Percentiles rank a stretch among this genome's conserved stretches.
Evolutionary conservation across 2,329 filamentous ascomycete species (phyloP).

Genomic region (Dactylonectria estremocensis): DNA sequence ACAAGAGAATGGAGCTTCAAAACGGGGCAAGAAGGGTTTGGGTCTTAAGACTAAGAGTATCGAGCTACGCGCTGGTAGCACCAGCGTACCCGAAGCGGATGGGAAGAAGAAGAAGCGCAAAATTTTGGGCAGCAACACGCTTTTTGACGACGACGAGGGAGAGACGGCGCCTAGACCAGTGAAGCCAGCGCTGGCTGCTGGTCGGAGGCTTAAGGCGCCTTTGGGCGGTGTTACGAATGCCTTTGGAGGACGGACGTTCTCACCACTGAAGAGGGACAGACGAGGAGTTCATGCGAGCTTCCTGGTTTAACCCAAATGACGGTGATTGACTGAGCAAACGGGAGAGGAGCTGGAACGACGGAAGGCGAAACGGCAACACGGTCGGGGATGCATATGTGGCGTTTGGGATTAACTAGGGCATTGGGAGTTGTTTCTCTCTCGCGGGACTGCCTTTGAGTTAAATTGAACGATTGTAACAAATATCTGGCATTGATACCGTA

Average conservation of each 20-base stretch:
- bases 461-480: background rate
- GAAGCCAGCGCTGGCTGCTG: constrained; percentile 51
- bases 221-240: constrained; percentile 61
- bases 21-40: constrained; percentile 30
- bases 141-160: constrained; percentile 79
- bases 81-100: constrained; percentile 51
- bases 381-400: constrained; percentile 37
- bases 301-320: constrained; percentile 55
- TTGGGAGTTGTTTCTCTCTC: background rate
- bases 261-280: constrained; percentile 80
- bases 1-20: constrained; percentile 50
- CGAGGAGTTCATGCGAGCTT: constrained; percentile 76
- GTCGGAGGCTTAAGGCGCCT: constrained; percentile 53
- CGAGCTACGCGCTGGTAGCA: constrained; percentile 31
- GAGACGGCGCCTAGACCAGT: constrained; percentile 57
- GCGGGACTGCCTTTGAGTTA: background rate
- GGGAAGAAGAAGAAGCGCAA: constrained; percentile 81
- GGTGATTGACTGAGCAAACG: too few relatives aligned
- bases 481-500: background rate
- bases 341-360: constrained; percentile 5
- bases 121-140: constrained; percentile 75
- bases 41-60: constrained; percentile 33
- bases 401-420: constrained; percentile 30
- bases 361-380: background rate
- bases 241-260: constrained; percentile 72